Evolutionary conservation across 2,329 filamentous ascomycete species (phyloP), one percentile per base, ranked within the genome.

Genomic region (Paecilomyces fulvus): DNA sequence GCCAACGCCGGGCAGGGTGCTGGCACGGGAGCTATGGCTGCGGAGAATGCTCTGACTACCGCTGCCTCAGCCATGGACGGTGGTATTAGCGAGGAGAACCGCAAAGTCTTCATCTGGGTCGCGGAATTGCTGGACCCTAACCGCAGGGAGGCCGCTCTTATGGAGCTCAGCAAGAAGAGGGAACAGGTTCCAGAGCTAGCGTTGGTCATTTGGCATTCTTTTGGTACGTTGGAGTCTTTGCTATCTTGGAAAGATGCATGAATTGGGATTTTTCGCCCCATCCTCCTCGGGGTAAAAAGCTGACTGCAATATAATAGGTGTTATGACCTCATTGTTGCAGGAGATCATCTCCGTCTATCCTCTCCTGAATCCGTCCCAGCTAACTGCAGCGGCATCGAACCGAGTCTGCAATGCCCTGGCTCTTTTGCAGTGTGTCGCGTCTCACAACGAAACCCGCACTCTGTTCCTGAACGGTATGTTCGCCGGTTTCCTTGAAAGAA

Each of bases 291-390:
- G 43, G 28, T 50, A 62, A 61, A 66, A 56, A 56, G 59, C 58
- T 59, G 55, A 61, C 60, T 57, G n/a, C n/a, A 37, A 56, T 59
- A 58, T 58, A 62, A 23, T 63, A 96, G 91, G 92, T 67, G 94
- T 99, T 68, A 99, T 99, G 94, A 96, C 94, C 50, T 95, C 91
- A 55, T 80, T 99, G 23, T 83, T 97, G 31, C 92, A 97, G 74
- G 94, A 99, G 77, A 99, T 99, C 71, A 99, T 99, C 70, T 96
- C 92, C 10, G 94, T 99, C 55, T 99, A 99, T 71, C 95, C 91
- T 28, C 83, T 99, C 3, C 83, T 99, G 65, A 99, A 96, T 73
- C 94, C 94, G 5, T 96, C 91, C 52, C 92, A 97, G 76, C 83
- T 99, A 66, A 99, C 94, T 7, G 94, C 94, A 2, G 92, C 94